Base-by-base conservation (phyloP, 257 asterid genomes). In the Sherardia arvensis region DNA sequence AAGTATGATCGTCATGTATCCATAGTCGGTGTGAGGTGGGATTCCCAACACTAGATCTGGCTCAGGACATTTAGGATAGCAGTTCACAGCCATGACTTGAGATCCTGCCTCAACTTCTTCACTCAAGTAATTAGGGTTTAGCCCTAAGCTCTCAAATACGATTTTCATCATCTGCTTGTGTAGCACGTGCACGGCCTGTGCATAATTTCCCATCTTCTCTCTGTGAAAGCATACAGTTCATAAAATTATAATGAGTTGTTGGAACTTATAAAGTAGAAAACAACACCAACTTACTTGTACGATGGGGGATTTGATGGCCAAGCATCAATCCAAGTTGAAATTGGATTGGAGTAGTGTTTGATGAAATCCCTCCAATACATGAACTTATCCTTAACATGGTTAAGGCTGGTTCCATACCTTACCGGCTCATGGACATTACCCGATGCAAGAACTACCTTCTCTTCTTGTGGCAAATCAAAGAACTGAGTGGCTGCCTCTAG, bases 301-400 rank as follows among this genome's bases (percentile, higher is more conserved):
- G 51, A 66, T 64, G 80, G 71, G 53, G 94, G 94, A 48, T 86
- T 74, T 62, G 87, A 77, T 61, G 94, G 90, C 94, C 94, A 86
- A 65, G 66, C 43, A 72, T 83, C 65, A 25, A 83, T 79, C 94
- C 94, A 86, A 59, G 76, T 78, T 62, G 90, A 78, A 76, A 86
- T 47, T 69, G 90, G 86, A 67, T 86, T 66, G 21, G 81, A 74
- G 23, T 86, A 86, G 69, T 74, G 94, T 66, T 86, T 86, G 83
- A 86, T 71, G 73, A 83, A 86, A 78, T 86, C 94, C 64, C 94
- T 83, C 94, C 94, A 86, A 45, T 67, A 86, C 43, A 64, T 66
- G 45, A 81, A 72, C 69, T 74, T 81, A 64, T 86, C 94, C 8
- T 71, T 74, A 74, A 36, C 60, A 17, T 77, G 78, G 64, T 83